Evolutionary conservation across 257 asterid genomes (phyloP).

Genomic region (Lantana camara): DNA sequence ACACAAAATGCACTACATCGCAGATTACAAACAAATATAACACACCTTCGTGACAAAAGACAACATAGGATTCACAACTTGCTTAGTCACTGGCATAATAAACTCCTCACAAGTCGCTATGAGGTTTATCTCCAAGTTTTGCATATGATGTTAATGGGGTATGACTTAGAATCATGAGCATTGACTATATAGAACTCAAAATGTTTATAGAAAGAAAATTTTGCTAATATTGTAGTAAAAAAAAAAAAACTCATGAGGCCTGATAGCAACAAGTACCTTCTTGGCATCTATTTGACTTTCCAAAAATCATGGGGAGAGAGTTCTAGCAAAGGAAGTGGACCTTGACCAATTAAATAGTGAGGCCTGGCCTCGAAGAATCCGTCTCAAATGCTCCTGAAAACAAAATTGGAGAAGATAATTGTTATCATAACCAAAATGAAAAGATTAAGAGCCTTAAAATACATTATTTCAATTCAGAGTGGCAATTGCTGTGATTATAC

Average conservation of each 20-base stretch:
- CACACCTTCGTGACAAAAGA: slow-evolving; percentile 93
- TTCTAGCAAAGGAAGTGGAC: slow-evolving; percentile 88
- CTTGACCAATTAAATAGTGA: slow-evolving; percentile 97
- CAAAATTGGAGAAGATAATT: slow-evolving; percentile 12
- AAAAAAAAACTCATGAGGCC: too few species aligned
- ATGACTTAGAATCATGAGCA: too few species aligned
- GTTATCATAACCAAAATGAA: slow-evolving; percentile 23
- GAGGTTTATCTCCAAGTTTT: slow-evolving; percentile 97
- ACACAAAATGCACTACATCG: too few species aligned
- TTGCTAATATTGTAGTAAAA: neutral
- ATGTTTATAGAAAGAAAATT: neutral
- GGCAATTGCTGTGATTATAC: slow-evolving; percentile 13
- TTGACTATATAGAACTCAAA: neutral
- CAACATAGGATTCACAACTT: slow-evolving; percentile 94
- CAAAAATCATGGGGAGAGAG: slow-evolving; percentile 94
- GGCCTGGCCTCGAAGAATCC: slow-evolving; percentile 97
- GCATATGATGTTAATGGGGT: slow-evolving; percentile 35
- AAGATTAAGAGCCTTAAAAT: slow-evolving; percentile 24
- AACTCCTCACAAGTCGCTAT: slow-evolving; percentile 96
- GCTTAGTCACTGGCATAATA: slow-evolving; percentile 95
- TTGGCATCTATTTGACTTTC: slow-evolving; percentile 99
- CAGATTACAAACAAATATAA: slow-evolving; percentile 8
- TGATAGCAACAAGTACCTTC: slow-evolving; percentile 60
- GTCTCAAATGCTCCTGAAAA: slow-evolving; percentile 89
- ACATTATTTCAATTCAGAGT: slow-evolving; percentile 6